Evolutionary conservation across 169 alveolate genomes (phyloP).

Genomic region (Plasmodium malariae): DNA sequence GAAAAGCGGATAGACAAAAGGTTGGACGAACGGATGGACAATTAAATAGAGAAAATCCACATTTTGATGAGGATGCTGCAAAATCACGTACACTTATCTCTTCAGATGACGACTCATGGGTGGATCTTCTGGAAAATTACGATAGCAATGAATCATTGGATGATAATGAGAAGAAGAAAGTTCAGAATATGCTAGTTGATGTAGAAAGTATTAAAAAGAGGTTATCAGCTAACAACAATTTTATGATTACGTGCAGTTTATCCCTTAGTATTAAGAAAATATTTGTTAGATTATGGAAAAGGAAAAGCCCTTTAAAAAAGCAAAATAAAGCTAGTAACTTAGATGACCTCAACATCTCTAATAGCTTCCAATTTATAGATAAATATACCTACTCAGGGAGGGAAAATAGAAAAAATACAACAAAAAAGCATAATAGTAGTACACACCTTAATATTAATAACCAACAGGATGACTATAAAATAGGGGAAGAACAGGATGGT

Average conservation of each 20-base stretch:
- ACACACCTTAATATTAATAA: background rate
- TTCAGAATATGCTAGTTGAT: constrained; percentile 56
- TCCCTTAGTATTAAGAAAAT: constrained; percentile 55
- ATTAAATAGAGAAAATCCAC: no score
- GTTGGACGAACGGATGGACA: no score
- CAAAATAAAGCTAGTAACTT: constrained; percentile 15
- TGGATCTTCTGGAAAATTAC: constrained; percentile 52
- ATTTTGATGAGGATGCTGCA: no score
- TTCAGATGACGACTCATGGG: constrained; percentile 75
- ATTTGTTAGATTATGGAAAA: constrained; percentile 65
- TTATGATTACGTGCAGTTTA: constrained; percentile 69
- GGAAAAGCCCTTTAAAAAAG: constrained; percentile 43
- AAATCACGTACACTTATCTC: background rate
- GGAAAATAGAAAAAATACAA: background rate
- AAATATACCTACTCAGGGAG: background rate
- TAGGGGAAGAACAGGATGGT: background rate
- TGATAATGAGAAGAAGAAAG: constrained; percentile 50
- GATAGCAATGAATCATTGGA: constrained; percentile 73
- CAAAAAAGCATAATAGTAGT: background rate
- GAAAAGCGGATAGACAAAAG: no score
- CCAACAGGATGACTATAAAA: constrained; percentile 3
- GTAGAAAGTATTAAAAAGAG: constrained; percentile 66
- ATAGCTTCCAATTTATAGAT: constrained; percentile 25
- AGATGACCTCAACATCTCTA: background rate
- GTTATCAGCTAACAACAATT: constrained; percentile 44